Base-by-base conservation (phyloP, 768 basidiomycete genomes). In the Chlorophyllum brunneum region DNA sequence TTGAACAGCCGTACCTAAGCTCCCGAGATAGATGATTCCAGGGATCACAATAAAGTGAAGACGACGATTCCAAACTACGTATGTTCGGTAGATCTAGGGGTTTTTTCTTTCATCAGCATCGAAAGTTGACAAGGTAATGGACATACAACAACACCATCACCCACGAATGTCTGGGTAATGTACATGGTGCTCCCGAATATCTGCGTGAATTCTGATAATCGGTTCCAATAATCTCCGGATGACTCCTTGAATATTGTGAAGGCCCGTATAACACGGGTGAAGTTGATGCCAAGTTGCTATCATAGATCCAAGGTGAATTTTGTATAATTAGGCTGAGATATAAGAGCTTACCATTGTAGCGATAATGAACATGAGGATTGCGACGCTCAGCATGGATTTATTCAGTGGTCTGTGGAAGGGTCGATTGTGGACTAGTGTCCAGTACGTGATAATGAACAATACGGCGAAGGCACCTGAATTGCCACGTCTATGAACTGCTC, bases 261-360 rank as follows among this genome's bases (percentile, higher is more conserved):
- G 18, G 68, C 70, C 33, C 60, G 58, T 51, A 69, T 61, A n/a
- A 70, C 63, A 10, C 73, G 66, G 2, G 63, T 59, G 42, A 64
- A 67, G 52, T 72, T 68, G 26, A 71, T 61, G 3, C 55, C 66
- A 30, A 74, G 59, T 47, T 74, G 72, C 72, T 73, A 38, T 15
- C n/a, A n/a, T n/a, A n/a, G n/a, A 3, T 2, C 18, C 7, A 13
- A 15, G 4, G 6, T 9, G 20, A 9, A n/a, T n/a, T n/a, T n/a
- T n/a, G n/a, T n/a, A n/a, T n/a, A 4, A 13, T 5, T n/a, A n/a
- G 4, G 33, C 31, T 13, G 33, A 42, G 23, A 18, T 16, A 13
- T 23, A 9, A 29, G 15, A 22, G 22, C 64, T 27, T 27, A 67
- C 69, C 58, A 66, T 65, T 24, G 68, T 66, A 20, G 67, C 64